Evolutionary conservation across 2,329 filamentous ascomycete species (phyloP).

Genomic region (Alternaria alternata): DNA sequence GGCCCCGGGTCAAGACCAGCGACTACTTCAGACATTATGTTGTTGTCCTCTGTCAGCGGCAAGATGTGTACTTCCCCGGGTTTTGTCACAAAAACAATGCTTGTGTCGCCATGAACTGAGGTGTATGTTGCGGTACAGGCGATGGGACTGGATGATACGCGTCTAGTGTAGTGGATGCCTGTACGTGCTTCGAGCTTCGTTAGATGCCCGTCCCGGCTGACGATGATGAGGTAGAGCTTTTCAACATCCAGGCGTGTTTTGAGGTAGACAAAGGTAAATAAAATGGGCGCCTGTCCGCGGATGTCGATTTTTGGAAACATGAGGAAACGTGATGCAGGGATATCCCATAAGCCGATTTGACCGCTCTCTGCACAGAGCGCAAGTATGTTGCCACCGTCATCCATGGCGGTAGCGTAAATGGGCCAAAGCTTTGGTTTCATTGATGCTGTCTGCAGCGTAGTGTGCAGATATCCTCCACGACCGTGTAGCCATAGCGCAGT

Average conservation of each 20-base stretch:
- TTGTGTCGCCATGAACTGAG: conserved; percentile 35
- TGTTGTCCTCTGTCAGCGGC: conserved; percentile 30
- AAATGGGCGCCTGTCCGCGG: conserved; percentile 68
- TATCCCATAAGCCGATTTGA: conserved; percentile 69
- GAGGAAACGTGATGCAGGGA: conserved; percentile 65
- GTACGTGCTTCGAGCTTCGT: conserved; percentile 64
- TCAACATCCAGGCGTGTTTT: conserved; percentile 36
- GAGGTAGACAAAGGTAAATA: conserved; percentile 62
- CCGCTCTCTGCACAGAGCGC: conserved; percentile 69
- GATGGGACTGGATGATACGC: conserved; percentile 38
- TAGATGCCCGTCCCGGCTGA: conserved; percentile 71
- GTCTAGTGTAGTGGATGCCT: conserved; percentile 44
- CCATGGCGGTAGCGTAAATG: conserved; percentile 69
- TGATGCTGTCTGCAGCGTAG: conserved; percentile 40
- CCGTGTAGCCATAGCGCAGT: conserved; percentile 68
- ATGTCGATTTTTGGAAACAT: conserved; percentile 62
- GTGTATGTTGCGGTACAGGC: conserved; percentile 41
- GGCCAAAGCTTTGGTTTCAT: conserved; percentile 52
- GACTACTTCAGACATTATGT: conserved; percentile 44
- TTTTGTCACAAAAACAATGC: conserved; percentile 46
- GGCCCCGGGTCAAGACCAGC: conserved; percentile 46
- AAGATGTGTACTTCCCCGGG: conserved; percentile 47
- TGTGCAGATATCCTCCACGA: conserved; percentile 40
- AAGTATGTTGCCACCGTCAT: conserved; percentile 70
- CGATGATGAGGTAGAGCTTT: conserved; percentile 61